A percentile compares a stretch with the other conserved stretches of the same genome.
These are phyloP conservation scores for Apiotrichum mycotoxinovorans DNA, from an alignment of 1,284 basidiomycete genomes.

Conservation along the genomic window DNA sequence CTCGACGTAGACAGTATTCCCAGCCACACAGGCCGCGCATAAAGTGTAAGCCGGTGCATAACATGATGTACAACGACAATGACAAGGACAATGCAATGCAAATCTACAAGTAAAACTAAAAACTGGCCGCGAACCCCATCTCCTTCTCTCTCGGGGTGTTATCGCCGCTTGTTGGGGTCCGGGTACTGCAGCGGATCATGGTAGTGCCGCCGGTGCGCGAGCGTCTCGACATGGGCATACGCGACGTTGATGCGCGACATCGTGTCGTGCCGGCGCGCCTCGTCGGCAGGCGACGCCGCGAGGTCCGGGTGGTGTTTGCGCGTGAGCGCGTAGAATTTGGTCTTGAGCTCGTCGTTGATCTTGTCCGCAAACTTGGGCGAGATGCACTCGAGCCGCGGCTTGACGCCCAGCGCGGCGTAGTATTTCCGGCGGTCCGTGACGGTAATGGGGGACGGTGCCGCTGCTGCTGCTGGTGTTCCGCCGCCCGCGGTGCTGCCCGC, in stretches of 20 bases:
- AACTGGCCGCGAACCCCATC: too few relatives aligned
- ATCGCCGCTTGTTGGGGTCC: neutral
- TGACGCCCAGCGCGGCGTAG: slow-evolving; percentile 15
- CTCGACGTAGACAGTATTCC: too few relatives aligned
- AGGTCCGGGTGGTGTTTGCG: slow-evolving; percentile 15
- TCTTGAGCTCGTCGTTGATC: slow-evolving; percentile 9
- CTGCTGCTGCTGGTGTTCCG: neutral
- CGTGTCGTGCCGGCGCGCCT: neutral
- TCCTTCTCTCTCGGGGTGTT: neutral
- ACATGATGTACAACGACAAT: neutral
- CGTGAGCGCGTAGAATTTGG: slow-evolving; percentile 2
- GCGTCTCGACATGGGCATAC: slow-evolving; percentile 11
- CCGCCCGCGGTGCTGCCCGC: too few relatives aligned
- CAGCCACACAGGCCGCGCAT: too few relatives aligned
- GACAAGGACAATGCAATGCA: too few relatives aligned
- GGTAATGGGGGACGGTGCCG: neutral
- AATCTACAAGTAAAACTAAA: too few relatives aligned
- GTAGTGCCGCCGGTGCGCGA: neutral
- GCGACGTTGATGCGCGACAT: slow-evolving; percentile 15
- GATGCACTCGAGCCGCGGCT: slow-evolving; percentile 6
- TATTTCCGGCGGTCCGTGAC: slow-evolving; percentile 13
- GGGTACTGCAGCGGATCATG: neutral
- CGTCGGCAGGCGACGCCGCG: neutral
- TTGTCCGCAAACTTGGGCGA: slow-evolving; percentile 1
- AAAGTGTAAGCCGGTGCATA: neutral